Base-by-base conservation (phyloP, 2,329 filamentous ascomycete genomes). In the Trichoderma sp. region DNA sequence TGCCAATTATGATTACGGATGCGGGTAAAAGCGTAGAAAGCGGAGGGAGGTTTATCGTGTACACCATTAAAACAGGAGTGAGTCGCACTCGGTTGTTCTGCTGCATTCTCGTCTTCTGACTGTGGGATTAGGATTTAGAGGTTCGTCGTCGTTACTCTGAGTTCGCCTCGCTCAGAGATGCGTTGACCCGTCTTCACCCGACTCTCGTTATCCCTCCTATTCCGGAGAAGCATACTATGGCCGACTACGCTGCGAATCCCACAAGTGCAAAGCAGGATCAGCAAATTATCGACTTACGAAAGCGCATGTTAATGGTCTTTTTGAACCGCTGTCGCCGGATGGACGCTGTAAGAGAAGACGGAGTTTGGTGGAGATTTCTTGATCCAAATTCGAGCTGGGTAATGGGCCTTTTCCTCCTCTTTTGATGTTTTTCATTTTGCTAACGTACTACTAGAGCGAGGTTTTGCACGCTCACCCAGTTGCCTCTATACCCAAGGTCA, bases 341-440 rank as follows among this genome's bases (percentile, higher is more conserved):
- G 95, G 92, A 95, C 75, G 91, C 95, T 69, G 90, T 99, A 33
- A 87, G 93, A 65, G 92, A 94, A 70, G 96, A 99, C 77, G 95
- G 95, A 3, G 94, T 99, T 31, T 97, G 94, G 89, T 97, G 95
- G 94, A 91, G 94, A 73, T 99, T 99, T 77, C 85, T 99, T 40
- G 96, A 99, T 78, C 96, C 96, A 13, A 98, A 99, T 78, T 94
- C 95, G 29, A 98, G 96, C 87, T 99, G 96, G 96, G 94, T 97
- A 88, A 47, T 52, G 43, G 82, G 72, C 5, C 16, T 21, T 19
- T 19, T 19, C 52, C 10, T 40, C 11, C 5, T 37, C 24, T n/a
- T 14, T 31, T 1, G 3, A 21, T 16, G 13, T 16, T n/a, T 13
- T 58, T 49, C 13, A 68, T 21, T 53, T 52, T 64, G 31, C 76